These are phyloP conservation scores for Pholiota adiposa DNA, from an alignment of 1,284 basidiomycete species.

Conservation along the genomic window DNA sequence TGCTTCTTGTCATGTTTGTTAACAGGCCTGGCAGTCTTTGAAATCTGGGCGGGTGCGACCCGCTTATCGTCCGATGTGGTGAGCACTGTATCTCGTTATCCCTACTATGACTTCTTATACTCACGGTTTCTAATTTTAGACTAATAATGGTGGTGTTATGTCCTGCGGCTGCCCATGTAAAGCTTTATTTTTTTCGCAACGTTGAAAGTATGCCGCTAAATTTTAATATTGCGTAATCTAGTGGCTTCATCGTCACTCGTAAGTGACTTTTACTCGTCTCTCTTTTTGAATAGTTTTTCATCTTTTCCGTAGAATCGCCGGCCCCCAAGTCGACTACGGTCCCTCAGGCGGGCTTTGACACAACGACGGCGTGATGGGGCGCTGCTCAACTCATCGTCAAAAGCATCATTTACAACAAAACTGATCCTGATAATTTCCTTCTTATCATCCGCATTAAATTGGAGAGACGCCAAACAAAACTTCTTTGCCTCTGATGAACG, in stretches of 20 bases:
- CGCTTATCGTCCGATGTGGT: constrained; percentile 63
- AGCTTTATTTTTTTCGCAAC: constrained; percentile 22
- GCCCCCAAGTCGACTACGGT: constrained; percentile 56
- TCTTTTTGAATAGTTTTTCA: neutral
- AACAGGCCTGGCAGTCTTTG: constrained; percentile 50
- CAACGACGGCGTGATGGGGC: constrained; percentile 55
- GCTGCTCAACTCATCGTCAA: constrained; percentile 56
- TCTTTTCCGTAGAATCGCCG: constrained; percentile 51
- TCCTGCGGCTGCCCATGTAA: constrained; percentile 63
- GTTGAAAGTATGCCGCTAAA: neutral
- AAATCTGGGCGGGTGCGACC: constrained; percentile 52
- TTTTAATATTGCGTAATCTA: constrained; percentile 29
- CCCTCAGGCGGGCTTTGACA: constrained; percentile 61
- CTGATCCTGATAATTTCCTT: constrained; percentile 51
- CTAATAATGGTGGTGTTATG: constrained; percentile 63
- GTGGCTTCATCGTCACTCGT: constrained; percentile 70
- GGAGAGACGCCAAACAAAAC: constrained; percentile 50
- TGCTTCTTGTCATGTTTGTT: constrained; percentile 42
- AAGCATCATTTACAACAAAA: constrained; percentile 42
- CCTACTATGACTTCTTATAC: neutral
- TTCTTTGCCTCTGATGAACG: constrained; percentile 44
- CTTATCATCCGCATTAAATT: constrained; percentile 57
- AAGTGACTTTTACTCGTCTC: constrained; percentile 21
- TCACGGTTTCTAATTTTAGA: constrained; percentile 39
- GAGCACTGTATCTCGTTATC: constrained; percentile 22